These are phyloP conservation scores for Epichloe brachyelytri DNA, from an alignment of 2,329 filamentous ascomycete species.

Conservation along the genomic window DNA sequence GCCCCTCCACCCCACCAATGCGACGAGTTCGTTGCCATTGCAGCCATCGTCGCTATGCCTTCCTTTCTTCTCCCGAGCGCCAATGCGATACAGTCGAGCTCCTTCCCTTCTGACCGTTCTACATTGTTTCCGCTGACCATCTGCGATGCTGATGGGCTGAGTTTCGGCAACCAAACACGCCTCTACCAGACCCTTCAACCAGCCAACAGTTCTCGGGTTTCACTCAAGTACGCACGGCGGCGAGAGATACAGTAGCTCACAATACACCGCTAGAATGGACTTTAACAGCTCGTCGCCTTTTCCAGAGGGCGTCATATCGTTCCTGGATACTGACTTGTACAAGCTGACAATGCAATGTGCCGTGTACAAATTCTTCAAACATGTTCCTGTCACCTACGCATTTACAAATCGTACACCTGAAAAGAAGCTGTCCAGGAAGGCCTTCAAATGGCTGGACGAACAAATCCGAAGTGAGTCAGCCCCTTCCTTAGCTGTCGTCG, in stretches of 20 bases:
- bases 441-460: conserved; percentile 71
- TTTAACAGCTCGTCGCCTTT: conserved; percentile 54
- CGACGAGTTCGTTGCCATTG: neutral
- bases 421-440: conserved; percentile 75
- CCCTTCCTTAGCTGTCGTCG: neutral
- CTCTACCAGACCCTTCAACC: too few species aligned
- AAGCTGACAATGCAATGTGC: conserved; percentile 99
- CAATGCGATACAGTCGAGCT: neutral
- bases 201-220: too few species aligned
- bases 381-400: conserved; percentile 72
- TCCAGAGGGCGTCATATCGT: conserved; percentile 67
- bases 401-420: conserved; percentile 94
- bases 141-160: neutral
- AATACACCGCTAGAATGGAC: conserved; percentile 32
- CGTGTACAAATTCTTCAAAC: conserved; percentile 80
- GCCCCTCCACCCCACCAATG: conserved; percentile 19
- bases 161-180: neutral
- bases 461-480: conserved; percentile 62
- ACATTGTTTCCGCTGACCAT: neutral
- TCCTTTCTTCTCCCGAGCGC: neutral
- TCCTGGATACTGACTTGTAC: conserved; percentile 77
- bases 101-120: neutral
- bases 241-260: too few species aligned
- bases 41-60: neutral
- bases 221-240: too few species aligned